Percentiles rank a stretch among this genome's conserved stretches.
Evolutionary conservation across 139 green algal species (phyloP).

Genomic region (Nannochloris sp.): DNA sequence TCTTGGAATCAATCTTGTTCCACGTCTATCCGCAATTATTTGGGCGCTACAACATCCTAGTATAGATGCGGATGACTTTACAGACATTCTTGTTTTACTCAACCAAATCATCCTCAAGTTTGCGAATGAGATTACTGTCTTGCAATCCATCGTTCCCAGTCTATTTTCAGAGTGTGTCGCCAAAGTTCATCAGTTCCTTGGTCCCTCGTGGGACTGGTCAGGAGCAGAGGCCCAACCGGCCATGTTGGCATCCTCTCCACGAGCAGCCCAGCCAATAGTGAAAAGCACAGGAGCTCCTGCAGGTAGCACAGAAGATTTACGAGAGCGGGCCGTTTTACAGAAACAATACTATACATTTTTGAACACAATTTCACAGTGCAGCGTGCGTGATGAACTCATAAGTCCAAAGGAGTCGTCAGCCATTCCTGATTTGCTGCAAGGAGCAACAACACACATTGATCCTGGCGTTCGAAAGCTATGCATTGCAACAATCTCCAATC

Average conservation of each 20-base stretch:
- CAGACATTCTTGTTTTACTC: constrained; percentile 55
- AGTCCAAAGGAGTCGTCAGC: constrained; percentile 3
- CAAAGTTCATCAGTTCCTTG: constrained; percentile 46
- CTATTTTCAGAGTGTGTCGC: constrained; percentile 13
- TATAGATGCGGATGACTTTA: constrained; percentile 38
- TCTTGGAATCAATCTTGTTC: constrained; percentile 45
- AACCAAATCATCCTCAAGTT: constrained; percentile 51
- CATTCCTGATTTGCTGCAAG: constrained; percentile 40
- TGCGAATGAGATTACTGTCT: background rate
- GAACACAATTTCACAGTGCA: constrained; percentile 13
- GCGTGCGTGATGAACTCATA: constrained; percentile 5
- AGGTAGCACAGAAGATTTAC: constrained; percentile 52
- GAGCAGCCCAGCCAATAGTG: background rate
- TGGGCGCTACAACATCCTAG: constrained; percentile 41
- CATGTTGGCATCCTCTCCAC: constrained; percentile 3
- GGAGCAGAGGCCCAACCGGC: constrained; percentile 32
- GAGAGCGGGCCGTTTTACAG: constrained; percentile 68
- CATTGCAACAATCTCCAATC: constrained; percentile 6
- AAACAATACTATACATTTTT: constrained; percentile 61
- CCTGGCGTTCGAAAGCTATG: constrained; percentile 25
- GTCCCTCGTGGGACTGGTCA: constrained; percentile 68
- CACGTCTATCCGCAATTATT: constrained; percentile 44
- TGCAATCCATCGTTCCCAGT: constrained; percentile 12
- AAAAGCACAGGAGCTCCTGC: background rate
- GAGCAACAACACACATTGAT: background rate